Evolutionary conservation across 2,329 filamentous ascomycete genomes (phyloP), one percentile per base, ranked within the genome.

Genomic region (Cladosporium sphaerospermum): DNA sequence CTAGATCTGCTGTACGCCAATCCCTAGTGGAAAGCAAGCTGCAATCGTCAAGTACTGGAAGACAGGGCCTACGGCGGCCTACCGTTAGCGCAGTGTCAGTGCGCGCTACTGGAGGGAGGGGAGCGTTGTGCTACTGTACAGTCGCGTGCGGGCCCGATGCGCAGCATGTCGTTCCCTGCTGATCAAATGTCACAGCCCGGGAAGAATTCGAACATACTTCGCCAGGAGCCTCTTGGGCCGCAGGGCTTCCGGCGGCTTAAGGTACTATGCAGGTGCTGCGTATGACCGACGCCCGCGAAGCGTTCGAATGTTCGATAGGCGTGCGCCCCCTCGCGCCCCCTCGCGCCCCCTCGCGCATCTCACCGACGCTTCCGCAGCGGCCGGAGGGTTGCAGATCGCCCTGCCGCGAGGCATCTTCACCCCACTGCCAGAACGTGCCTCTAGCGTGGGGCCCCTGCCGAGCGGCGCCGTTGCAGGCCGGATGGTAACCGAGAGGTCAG

Each of bases 241-340:
- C 36, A 39, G 47, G 47, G 39, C 37, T 42, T 37, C 31, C 31
- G 32, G 48, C 48, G 48, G 48, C 48, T 51, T 51, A 51, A 51
- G 48, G 48, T 51, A 51, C 48, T 3, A 44, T 44, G 48, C 48
- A 51, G 31, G 48, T 51, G 31, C 44, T 51, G 48, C 48, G 48
- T 23, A 23, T 34, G 48, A 43, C 32, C 40, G 46, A 40, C 40
- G 45, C 31, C n/a, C 11, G 34, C 34, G 34, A 37, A 14, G 9
- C 9, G 11, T 11, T 13, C 34, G 34, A 41, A 31, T 37, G 46
- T 49, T 49, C 46, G 36, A 49, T 49, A 49, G 36, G 14, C 46
- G 28, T 49, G 40, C 46, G n/a, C 9, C 23, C 23, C 23, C 23
- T 28, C 23, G 23, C 23, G 23, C 23, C 23, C 23, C 23, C 23